These are phyloP conservation scores for Lepidium didymum DNA, from an alignment of 345 rosid species.

Conservation along the genomic window DNA sequence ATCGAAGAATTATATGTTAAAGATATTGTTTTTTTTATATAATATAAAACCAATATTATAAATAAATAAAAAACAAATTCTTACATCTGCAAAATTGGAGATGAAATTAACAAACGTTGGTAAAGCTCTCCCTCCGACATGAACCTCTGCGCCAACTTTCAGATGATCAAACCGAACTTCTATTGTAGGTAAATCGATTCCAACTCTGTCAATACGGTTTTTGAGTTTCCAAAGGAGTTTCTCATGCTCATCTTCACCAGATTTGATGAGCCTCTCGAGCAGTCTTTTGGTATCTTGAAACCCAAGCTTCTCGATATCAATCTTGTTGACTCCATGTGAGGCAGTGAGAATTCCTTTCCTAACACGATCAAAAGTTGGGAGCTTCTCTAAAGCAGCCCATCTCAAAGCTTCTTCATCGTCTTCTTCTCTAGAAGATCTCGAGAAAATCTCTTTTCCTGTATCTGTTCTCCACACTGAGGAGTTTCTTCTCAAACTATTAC, in stretches of 20 bases:
- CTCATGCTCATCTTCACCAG: constrained; percentile 84
- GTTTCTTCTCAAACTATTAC: constrained; percentile 32
- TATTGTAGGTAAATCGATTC: constrained; percentile 75
- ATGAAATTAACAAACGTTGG: constrained; percentile 53
- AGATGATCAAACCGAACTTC: constrained; percentile 83
- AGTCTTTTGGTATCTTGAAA: constrained; percentile 63
- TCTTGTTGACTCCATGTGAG: constrained; percentile 41
- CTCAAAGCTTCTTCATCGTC: constrained; percentile 77
- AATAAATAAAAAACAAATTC: neutral
- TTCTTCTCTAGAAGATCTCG: constrained; percentile 52
- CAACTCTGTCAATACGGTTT: constrained; percentile 69
- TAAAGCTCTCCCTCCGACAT: constrained; percentile 60
- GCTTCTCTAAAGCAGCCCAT: constrained; percentile 91
- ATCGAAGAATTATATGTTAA: neutral
- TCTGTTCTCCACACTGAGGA: constrained; percentile 34
- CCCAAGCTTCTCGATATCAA: constrained; percentile 62
- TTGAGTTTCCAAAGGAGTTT: constrained; percentile 75
- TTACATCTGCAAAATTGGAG: constrained; percentile 47
- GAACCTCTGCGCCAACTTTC: constrained; percentile 50
- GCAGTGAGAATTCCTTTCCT: constrained; percentile 63
- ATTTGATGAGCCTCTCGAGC: constrained; percentile 57
- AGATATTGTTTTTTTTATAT: neutral
- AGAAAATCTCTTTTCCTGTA: constrained; percentile 37
- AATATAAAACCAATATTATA: no score
- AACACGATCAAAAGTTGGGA: constrained; percentile 64